Evolutionary conservation across 441 rosid genomes (phyloP).

Genomic region (Adansonia madagascariensis): DNA sequence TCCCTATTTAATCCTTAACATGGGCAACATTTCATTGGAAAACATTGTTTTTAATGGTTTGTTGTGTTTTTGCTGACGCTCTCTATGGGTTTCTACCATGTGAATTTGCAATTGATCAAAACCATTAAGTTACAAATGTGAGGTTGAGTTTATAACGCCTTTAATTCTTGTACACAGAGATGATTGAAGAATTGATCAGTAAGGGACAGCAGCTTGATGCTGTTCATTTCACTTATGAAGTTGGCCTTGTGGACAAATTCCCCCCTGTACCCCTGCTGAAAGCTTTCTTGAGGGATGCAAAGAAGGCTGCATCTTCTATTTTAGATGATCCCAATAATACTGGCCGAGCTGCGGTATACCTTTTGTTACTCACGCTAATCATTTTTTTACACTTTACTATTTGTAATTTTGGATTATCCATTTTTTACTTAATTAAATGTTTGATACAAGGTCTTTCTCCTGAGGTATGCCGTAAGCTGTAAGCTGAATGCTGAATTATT

Average conservation of each 20-base stretch:
- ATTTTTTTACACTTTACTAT: background rate
- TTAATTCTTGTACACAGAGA: constrained; percentile 41
- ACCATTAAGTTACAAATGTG: constrained; percentile 7
- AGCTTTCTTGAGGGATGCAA: constrained; percentile 83
- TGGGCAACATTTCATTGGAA: background rate
- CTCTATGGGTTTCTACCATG: background rate
- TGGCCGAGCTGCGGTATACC: constrained; percentile 80
- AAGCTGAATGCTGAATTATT: background rate
- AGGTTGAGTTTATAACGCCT: background rate
- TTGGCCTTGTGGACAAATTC: constrained; percentile 80
- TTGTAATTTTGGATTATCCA: background rate
- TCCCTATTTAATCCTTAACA: background rate
- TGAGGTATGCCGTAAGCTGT: background rate
- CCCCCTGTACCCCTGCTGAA: constrained; percentile 89
- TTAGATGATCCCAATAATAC: constrained; percentile 82
- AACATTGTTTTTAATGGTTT: background rate
- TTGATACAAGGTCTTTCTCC: constrained; percentile 12
- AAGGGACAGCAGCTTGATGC: constrained; percentile 98
- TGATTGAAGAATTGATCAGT: constrained; percentile 78
- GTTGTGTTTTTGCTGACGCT: background rate
- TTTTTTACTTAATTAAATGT: constrained; percentile 9
- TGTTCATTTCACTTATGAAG: constrained; percentile 92
- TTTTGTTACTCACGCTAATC: background rate
- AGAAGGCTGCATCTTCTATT: constrained; percentile 78
- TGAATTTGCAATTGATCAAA: background rate